Evolutionary conservation across 2,329 filamentous ascomycete genomes (phyloP).

Genomic region (Celoporthe dispersa): DNA sequence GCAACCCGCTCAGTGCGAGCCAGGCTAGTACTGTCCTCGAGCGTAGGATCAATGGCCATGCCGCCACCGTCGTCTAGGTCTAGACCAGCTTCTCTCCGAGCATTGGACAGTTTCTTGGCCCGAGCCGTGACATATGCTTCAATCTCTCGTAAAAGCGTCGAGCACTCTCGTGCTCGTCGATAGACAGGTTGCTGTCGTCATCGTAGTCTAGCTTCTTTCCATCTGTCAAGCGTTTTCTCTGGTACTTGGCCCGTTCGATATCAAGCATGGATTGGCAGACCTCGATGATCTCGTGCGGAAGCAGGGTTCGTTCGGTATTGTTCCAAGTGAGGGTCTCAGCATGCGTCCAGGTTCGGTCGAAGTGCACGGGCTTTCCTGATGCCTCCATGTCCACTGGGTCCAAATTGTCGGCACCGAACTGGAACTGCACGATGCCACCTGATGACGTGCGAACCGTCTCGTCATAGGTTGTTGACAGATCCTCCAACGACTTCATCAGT

Average conservation of each 20-base stretch:
- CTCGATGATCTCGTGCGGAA: conserved; percentile 72
- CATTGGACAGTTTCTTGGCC: conserved; percentile 63
- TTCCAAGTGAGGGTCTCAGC: conserved; percentile 76
- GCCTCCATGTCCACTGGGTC: conserved; percentile 99
- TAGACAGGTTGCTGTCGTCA: conserved; percentile 68
- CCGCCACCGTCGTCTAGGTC: conserved; percentile 40
- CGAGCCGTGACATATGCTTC: conserved; percentile 69
- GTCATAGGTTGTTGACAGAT: conserved; percentile 91
- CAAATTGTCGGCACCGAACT: conserved; percentile 93
- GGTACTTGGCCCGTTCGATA: conserved; percentile 68
- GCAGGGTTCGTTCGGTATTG: conserved; percentile 73
- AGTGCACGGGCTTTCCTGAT: conserved; percentile 87
- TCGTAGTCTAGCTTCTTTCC: conserved; percentile 68
- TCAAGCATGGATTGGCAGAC: conserved; percentile 72
- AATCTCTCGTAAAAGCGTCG: conserved; percentile 82
- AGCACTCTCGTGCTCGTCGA: conserved; percentile 82
- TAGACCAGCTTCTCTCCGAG: conserved; percentile 57
- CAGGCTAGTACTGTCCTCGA: conserved; percentile 38
- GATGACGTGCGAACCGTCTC: conserved; percentile 92
- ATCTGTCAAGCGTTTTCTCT: conserved; percentile 63
- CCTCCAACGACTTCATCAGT: conserved; percentile 96
- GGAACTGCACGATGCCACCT: conserved; percentile 90
- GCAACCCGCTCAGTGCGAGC: conserved; percentile 71
- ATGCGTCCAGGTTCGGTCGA: conserved; percentile 88
- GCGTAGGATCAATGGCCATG: conserved; percentile 36